Conservation (phyloP, 352 stramenopile genomes). For the Globisporangium spiculum region DNA sequence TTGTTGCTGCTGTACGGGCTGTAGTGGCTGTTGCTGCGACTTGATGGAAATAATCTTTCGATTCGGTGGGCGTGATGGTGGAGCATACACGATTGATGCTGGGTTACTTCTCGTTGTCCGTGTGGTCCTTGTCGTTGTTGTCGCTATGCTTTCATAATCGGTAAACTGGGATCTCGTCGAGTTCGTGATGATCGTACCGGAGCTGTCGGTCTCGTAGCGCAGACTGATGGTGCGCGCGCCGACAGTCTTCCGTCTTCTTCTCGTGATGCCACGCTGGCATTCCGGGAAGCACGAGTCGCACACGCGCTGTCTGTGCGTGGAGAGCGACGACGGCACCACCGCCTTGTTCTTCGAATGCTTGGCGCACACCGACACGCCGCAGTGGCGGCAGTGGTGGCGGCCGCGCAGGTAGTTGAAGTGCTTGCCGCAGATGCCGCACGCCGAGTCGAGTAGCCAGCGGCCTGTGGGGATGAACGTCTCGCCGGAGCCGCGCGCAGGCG, state of each 20-base stretch:
- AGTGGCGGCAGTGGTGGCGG: constrained; percentile 81
- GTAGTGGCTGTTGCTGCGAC: not conserved
- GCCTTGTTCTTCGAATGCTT: constrained; percentile 71
- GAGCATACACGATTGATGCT: not conserved
- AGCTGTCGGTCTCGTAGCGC: constrained; percentile 11
- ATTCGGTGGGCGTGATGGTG: not conserved
- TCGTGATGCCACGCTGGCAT: constrained; percentile 31
- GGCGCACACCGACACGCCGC: constrained; percentile 68
- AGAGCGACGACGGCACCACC: constrained; percentile 64
- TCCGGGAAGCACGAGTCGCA: constrained; percentile 68
- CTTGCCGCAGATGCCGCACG: constrained; percentile 57
- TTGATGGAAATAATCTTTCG: constrained; percentile 8
- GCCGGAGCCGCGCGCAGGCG: constrained; percentile 18
- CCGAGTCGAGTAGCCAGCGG: constrained; percentile 54
- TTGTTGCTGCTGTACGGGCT: not conserved
- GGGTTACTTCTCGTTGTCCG: not conserved
- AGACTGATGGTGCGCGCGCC: constrained; percentile 17
- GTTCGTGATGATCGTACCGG: constrained; percentile 7
- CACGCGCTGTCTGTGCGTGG: constrained; percentile 61
- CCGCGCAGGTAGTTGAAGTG: constrained; percentile 58
- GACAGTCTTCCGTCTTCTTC: constrained; percentile 15
- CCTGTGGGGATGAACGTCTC: constrained; percentile 54
- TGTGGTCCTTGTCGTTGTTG: constrained; percentile 8
- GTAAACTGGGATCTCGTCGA: constrained; percentile 7
- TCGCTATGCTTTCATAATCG: constrained; percentile 6